Conservation (phyloP, 768 basidiomycete genomes). For the Pulveroboletus sp. region DNA sequence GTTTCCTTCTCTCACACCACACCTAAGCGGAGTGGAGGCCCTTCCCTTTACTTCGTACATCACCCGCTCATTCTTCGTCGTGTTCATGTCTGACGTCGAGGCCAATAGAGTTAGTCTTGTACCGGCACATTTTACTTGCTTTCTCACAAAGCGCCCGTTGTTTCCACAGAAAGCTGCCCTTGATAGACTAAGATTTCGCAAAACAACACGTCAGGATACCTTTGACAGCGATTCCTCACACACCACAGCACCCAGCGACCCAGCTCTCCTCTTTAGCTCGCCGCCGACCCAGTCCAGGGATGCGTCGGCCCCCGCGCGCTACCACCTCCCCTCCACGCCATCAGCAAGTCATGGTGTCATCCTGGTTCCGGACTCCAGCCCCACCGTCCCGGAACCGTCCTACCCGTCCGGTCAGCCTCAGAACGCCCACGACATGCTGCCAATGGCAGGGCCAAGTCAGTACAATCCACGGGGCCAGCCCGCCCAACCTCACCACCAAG, state of each 20-base stretch:
- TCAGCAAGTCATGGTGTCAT: slow-evolving; percentile 49
- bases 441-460: slow-evolving; percentile 38
- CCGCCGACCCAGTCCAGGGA: slow-evolving; percentile 74
- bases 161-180: slow-evolving; percentile 40
- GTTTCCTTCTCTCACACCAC: slow-evolving; percentile 21
- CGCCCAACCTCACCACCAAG: slow-evolving; percentile 33
- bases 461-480: slow-evolving; percentile 37
- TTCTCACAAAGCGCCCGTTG: slow-evolving; percentile 34
- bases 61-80: slow-evolving; percentile 17
- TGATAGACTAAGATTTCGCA: slow-evolving; percentile 48
- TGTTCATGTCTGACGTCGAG: slow-evolving; percentile 49
- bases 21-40: slow-evolving; percentile 14
- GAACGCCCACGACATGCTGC: slow-evolving; percentile 41
- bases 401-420: slow-evolving; percentile 40
- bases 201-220: slow-evolving; percentile 34
- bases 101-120: slow-evolving; percentile 49
- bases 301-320: slow-evolving; percentile 65
- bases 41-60: slow-evolving; percentile 10
- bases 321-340: slow-evolving; percentile 47
- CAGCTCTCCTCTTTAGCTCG: slow-evolving; percentile 33
- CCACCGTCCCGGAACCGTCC: slow-evolving; percentile 42
- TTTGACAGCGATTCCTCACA: slow-evolving; percentile 37
- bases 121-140: slow-evolving; percentile 25
- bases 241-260: slow-evolving; percentile 62
- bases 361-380: slow-evolving; percentile 78